Base-by-base conservation (phyloP, 352 stramenopile species). In the Globisporangium perplexum region DNA sequence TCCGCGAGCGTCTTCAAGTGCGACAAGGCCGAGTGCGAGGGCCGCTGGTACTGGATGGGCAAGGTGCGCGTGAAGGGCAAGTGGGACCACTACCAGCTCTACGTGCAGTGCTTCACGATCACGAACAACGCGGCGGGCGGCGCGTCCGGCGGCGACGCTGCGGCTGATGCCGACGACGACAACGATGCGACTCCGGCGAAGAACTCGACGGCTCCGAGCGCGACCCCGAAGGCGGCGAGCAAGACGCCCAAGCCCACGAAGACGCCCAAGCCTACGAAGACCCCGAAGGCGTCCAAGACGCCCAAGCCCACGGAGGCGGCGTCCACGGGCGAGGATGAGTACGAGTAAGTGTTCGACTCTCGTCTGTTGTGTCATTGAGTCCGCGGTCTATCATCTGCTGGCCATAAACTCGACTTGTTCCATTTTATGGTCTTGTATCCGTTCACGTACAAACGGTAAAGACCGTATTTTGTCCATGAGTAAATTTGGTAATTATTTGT, bases 1-100 rank as follows among this genome's bases (percentile, higher is more conserved):
- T 57, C 39, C 42, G 36, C 58, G 22, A 46, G 50, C 23, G 41
- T 50, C 17, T 65, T 65, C 51, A 51, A 55, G 46, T 65, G 58
- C 42, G 45, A 38, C 46, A 65, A 60, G 52, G 39, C 58, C 41
- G 55, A 36, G 39, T 65, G 58, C 58, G 48, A 60, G 18, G 58
- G 57, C 15, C 53, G 51, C 20, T 65, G 58, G 58, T 65, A 59
- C 51, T 65, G 58, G 58, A 39, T 65, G 28, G 58, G 58, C 47
- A 65, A 65, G 47, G 58, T 65, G 20, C 48, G 49, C n/a, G 52
- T 60, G 47, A 65, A 65, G 51, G 43, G 47, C 47, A 42, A 65
- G 41, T 65, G 58, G 58, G 53, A 65, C 41, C 53, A 65, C 58
- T 65, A 65, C 58, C 58, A 65, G 58, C 52, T 65, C 18, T 65